Evolutionary conservation across 257 asterid genomes (phyloP).

Genomic region (Nyctanthes arbortristis): DNA sequence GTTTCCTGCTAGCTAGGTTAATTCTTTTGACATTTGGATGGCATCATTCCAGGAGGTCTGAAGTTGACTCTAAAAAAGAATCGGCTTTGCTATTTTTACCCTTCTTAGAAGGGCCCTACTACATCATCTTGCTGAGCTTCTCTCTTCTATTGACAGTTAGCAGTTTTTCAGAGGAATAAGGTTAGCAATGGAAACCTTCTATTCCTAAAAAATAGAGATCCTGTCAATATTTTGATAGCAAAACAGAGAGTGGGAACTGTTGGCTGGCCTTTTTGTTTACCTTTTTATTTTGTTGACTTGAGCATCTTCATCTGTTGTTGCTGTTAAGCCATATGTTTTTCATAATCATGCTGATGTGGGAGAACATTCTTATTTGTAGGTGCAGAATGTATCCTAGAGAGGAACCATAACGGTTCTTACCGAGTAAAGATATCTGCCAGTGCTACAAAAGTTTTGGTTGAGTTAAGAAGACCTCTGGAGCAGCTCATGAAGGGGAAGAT

Average conservation of each 20-base stretch:
- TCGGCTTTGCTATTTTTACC: not conserved
- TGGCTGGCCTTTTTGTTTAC: not conserved
- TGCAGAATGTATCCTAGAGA: constrained; percentile 58
- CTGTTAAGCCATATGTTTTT: not conserved
- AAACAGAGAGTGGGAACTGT: not conserved
- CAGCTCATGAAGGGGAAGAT: constrained; percentile 70
- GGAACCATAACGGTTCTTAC: constrained; percentile 57
- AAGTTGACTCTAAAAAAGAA: not conserved
- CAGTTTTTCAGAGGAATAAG: not conserved
- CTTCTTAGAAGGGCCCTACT: not conserved
- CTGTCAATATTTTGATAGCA: not conserved
- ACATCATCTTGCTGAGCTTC: not conserved
- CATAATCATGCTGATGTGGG: not conserved
- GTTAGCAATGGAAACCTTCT: not conserved
- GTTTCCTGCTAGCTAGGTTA: not conserved
- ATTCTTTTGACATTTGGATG: not conserved
- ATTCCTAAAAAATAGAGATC: not conserved
- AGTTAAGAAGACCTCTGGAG: constrained; percentile 68
- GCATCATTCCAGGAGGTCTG: not conserved
- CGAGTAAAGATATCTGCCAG: constrained; percentile 77
- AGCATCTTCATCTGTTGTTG: not conserved
- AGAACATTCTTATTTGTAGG: constrained; percentile 41
- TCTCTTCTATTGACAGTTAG: not conserved
- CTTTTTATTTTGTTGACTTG: not conserved
- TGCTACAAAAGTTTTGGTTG: constrained; percentile 79